These are phyloP conservation scores for Paracoccidioides brasiliensis DNA, from an alignment of 2,329 filamentous ascomycete genomes.

Conservation along the genomic window DNA sequence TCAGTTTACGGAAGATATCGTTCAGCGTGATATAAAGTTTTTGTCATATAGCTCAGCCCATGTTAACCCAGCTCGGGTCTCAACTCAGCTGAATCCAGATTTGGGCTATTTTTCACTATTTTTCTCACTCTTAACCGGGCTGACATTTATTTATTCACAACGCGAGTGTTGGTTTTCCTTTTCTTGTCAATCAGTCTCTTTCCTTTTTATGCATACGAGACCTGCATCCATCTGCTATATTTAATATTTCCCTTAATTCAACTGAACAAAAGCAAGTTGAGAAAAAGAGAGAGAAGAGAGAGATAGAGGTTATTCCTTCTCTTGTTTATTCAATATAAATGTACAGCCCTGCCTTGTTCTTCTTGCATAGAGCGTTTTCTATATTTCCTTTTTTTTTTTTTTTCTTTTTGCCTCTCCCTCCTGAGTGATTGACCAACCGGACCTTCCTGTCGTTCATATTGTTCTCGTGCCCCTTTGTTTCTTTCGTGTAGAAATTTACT, in stretches of 20 bases:
- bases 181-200: too few species aligned
- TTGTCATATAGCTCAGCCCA: neutral
- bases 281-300: too few species aligned
- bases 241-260: too few species aligned
- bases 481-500: neutral
- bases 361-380: constrained; percentile 4
- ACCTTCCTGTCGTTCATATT: neutral
- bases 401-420: neutral
- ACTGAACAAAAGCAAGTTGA: too few species aligned
- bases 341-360: too few species aligned
- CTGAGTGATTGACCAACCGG: neutral
- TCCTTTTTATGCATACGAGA: too few species aligned
- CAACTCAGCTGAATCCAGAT: neutral
- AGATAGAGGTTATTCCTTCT: neutral
- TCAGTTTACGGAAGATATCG: constrained; percentile 33
- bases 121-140: too few species aligned
- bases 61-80: neutral
- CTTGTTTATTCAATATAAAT: neutral
- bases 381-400: neutral
- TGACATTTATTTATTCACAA: too few species aligned
- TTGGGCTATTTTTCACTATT: too few species aligned
- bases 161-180: too few species aligned
- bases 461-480: neutral
- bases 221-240: too few species aligned
- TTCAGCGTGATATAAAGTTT: constrained; percentile 24